Base-by-base conservation (phyloP, 1,139 yeast genomes). In the Kurtzmaniella quercitrusa region DNA sequence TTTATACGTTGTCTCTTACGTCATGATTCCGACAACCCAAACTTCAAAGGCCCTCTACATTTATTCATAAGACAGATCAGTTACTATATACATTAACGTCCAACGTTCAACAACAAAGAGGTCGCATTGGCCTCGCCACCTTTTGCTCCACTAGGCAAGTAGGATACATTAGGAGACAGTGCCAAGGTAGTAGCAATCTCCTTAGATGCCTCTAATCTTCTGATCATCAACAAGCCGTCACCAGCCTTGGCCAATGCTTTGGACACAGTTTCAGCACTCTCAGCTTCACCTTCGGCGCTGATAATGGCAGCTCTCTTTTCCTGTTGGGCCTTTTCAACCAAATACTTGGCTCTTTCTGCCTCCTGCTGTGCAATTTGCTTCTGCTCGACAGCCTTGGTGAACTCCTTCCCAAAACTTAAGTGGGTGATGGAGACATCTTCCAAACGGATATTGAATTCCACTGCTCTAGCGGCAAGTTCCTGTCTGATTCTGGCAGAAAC, bases 351-450 rank as follows among this genome's bases (percentile, higher is more conserved):
- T 56, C 98, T 81, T 70, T 94, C 98, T 19, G 99, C 98, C 61
- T 94, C 98, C 68, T 94, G 98, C 71, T 93, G 98, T 27, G 98
- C 98, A 67, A 94, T 94, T 68, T 94, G 98, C 68, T 94, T 94
- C 70, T 89, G 96, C 70, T 94, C 99, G 46, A 93, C 98, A 19
- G 98, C 98, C 68, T 89, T 91, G 46, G 99, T 94, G 71, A 94
- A 94, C 62, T 94, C 99, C 54, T 79, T 80, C 45, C 98, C 98
- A 65, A 94, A 94, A 1, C 97, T 88, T 91, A 94, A 85, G 69
- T 94, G 98, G 18, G 99, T 94, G 53, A 94, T 94, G 24, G 97
- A 88, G 41, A 94, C 98, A 66, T 94, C 99, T 67, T 94, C 99
- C 56, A 94, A 77, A 61, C 78, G 85, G 59, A 94, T 91, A 65